A percentile compares a stretch with the other conserved stretches of the same genome.
These are phyloP conservation scores for Solanum pinnatisectum DNA, from an alignment of 257 asterid genomes.

Conservation along the genomic window DNA sequence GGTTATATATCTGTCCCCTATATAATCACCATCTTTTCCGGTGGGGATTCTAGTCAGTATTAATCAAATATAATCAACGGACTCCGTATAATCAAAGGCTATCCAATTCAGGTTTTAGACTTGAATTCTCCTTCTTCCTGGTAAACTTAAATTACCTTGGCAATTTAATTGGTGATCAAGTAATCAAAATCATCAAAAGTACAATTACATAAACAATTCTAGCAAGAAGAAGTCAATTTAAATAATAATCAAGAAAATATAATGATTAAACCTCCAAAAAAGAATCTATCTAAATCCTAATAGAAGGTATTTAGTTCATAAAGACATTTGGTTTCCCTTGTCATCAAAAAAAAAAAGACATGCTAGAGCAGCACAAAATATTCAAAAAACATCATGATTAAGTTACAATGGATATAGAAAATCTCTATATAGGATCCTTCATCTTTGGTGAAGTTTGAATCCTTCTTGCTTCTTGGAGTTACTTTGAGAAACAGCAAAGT, in stretches of 20 bases:
- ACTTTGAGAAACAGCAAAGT: background rate
- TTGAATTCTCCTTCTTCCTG: background rate
- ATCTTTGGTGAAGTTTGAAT: background rate
- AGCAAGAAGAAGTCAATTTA: background rate
- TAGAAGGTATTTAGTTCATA: background rate
- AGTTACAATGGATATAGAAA: background rate
- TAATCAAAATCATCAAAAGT: background rate
- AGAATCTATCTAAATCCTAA: background rate
- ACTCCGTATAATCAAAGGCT: background rate
- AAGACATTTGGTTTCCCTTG: too few species aligned
- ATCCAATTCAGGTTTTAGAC: background rate
- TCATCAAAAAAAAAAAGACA: background rate
- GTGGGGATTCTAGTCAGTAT: background rate
- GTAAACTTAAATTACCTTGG: background rate
- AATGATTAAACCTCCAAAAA: background rate
- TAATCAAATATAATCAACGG: too few species aligned
- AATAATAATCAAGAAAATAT: background rate
- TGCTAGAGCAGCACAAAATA: background rate
- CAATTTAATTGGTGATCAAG: background rate
- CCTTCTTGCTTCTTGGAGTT: background rate
- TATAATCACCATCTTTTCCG: background rate
- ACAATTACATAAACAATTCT: background rate
- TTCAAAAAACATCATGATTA: background rate
- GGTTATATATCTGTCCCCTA: background rate
- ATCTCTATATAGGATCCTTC: background rate